Percentiles rank a stretch among this genome's conserved stretches.
phyloP scores from a whole-genome alignment of 345 rosid genomes.

The Ricinus communis region DNA sequence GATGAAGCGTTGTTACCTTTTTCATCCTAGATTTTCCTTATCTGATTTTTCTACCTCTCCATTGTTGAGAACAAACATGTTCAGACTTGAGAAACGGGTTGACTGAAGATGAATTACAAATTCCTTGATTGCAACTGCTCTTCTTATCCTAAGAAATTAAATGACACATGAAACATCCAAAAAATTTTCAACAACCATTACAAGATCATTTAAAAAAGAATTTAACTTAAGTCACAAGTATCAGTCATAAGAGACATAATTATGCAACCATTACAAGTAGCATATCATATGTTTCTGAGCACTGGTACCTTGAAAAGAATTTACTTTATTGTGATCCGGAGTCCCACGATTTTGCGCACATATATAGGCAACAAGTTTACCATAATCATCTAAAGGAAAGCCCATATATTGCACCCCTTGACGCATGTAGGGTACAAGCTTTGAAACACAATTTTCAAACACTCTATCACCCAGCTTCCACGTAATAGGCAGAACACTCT shows the following conservation, averaged over 20 bases:
- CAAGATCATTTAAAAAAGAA: not conserved
- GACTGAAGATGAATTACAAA: not conserved
- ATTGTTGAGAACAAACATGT: not conserved
- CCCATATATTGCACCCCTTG: not conserved
- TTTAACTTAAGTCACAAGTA: not conserved
- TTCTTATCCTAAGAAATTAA: not conserved
- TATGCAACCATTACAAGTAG: not conserved
- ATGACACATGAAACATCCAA: not conserved
- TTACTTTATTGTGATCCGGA: not conserved
- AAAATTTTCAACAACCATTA: not conserved
- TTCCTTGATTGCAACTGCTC: not conserved
- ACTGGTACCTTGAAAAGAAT: not conserved
- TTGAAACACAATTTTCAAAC: slow-evolving; percentile 9
- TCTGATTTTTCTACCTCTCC: too few species aligned
- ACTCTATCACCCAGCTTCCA: slow-evolving; percentile 11
- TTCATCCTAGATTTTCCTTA: not conserved
- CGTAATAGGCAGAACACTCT: slow-evolving; percentile 14
- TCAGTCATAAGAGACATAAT: not conserved
- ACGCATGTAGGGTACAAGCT: slow-evolving; percentile 11
- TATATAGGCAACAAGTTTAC: not conserved
- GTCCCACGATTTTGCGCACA: not conserved
- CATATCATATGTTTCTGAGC: not conserved
- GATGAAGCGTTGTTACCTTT: not conserved
- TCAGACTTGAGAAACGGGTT: not conserved
- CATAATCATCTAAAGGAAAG: slow-evolving; percentile 1